Conservation (phyloP, 306 rosid genomes). For the Cucurbita maxima region DNA sequence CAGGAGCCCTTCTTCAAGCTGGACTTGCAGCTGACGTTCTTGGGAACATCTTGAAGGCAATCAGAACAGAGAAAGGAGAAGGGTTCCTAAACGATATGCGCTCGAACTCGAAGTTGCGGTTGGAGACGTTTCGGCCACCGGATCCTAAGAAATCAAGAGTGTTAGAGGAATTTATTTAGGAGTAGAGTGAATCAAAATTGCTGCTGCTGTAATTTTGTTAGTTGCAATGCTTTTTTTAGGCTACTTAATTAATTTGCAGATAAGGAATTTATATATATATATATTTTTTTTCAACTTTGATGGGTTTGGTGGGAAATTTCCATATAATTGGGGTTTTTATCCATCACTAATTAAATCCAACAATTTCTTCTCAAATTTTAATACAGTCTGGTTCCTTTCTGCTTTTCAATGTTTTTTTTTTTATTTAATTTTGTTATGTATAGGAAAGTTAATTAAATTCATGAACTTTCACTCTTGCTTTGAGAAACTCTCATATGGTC, state of each 20-base stretch:
- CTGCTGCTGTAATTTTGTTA: slow-evolving; percentile 37
- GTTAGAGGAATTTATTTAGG: slow-evolving; percentile 60
- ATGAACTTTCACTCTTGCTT: not conserved
- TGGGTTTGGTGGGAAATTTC: slow-evolving; percentile 25
- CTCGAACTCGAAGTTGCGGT: slow-evolving; percentile 31
- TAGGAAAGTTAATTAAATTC: not conserved
- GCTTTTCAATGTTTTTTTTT: not conserved
- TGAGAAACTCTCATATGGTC: too few species aligned
- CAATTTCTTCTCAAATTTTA: slow-evolving; percentile 4
- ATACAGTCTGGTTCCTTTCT: not conserved
- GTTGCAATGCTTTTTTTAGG: slow-evolving; percentile 30
- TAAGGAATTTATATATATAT: slow-evolving; percentile 15
- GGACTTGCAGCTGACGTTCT: slow-evolving; percentile 80
- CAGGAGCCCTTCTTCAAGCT: slow-evolving; percentile 35
- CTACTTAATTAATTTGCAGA: slow-evolving; percentile 27
- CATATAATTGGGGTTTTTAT: slow-evolving; percentile 16
- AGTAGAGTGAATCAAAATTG: slow-evolving; percentile 16
- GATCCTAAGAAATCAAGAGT: slow-evolving; percentile 34
- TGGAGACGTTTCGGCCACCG: slow-evolving; percentile 55
- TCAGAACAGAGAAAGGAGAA: slow-evolving; percentile 54
- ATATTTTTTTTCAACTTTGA: not conserved
- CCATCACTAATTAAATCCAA: slow-evolving; percentile 27
- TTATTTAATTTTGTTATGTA: not conserved
- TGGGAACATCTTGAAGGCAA: slow-evolving; percentile 50
- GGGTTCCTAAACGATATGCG: slow-evolving; percentile 25